Evolutionary conservation across 2,329 filamentous ascomycete genomes (phyloP).

Genomic region (Cladobotryum mycophilum): DNA sequence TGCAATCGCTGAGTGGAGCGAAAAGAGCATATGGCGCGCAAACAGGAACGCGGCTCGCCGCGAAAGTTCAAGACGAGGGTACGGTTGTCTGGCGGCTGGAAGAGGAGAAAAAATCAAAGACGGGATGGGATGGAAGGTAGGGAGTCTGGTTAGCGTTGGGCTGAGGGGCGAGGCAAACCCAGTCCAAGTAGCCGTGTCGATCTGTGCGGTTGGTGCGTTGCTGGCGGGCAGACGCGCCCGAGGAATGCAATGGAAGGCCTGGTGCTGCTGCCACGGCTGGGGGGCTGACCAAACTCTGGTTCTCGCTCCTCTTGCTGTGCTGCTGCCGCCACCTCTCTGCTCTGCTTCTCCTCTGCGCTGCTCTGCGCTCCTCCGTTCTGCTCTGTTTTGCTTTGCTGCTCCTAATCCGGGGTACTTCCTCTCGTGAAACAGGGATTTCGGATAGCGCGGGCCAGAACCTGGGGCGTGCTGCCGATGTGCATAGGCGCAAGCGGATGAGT

Average conservation of each 20-base stretch:
- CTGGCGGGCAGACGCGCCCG: constrained; percentile 2
- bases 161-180: constrained; percentile 1
- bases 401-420: no score
- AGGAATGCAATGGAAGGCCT: constrained; percentile 2
- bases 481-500: constrained; percentile 12
- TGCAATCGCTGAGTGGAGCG: constrained; percentile 22
- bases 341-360: background rate
- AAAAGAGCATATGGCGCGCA: constrained; percentile 15
- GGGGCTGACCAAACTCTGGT: constrained; percentile 2
- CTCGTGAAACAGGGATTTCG: constrained; percentile 16
- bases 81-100: constrained; percentile 11
- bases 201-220: constrained; percentile 7
- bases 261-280: constrained; percentile 7
- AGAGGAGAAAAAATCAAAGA: constrained; percentile 20
- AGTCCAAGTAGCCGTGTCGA: constrained; percentile 8
- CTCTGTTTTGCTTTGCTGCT: no score
- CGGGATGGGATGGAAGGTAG: constrained; percentile 19
- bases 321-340: constrained; percentile 1
- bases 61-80: constrained; percentile 14
- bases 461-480: constrained; percentile 18
- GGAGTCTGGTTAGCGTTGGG: constrained; percentile 17
- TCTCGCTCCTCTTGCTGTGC: background rate
- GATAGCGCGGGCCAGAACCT: constrained; percentile 17
- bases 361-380: background rate
- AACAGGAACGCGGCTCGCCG: constrained; percentile 16